These are phyloP conservation scores for Mycena indigotica DNA, from an alignment of 768 basidiomycete genomes.

Conservation along the genomic window DNA sequence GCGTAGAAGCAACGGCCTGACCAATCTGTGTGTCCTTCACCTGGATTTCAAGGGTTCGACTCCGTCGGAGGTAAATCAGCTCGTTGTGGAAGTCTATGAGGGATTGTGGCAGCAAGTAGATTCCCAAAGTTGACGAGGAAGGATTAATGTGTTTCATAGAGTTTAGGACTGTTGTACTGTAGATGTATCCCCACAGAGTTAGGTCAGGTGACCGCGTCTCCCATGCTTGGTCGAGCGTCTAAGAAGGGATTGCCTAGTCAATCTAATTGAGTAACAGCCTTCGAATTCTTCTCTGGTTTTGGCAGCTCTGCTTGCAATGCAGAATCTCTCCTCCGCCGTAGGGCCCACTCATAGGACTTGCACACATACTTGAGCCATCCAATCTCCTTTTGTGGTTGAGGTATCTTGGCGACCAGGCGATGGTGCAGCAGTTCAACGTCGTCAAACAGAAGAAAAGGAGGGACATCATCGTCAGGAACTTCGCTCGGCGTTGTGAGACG, in stretches of 20 bases:
- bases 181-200: no score
- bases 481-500: slow-evolving; percentile 61
- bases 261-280: no score
- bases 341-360: slow-evolving; percentile 70
- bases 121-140: no score
- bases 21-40: not conserved
- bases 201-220: no score
- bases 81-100: not conserved
- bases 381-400: slow-evolving; percentile 46
- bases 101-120: not conserved
- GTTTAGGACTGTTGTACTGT: no score
- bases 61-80: not conserved
- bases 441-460: slow-evolving; percentile 73
- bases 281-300: not conserved
- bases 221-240: no score
- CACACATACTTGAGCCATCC: slow-evolving; percentile 73
- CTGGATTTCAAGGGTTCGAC: not conserved
- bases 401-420: slow-evolving; percentile 52
- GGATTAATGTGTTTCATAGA: no score
- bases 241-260: no score
- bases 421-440: slow-evolving; percentile 84
- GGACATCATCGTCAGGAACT: slow-evolving; percentile 75
- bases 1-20: slow-evolving; percentile 9
- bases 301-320: slow-evolving; percentile 35
- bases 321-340: slow-evolving; percentile 61